These are phyloP conservation scores for Hanseniaspora jakobsenii DNA, from an alignment of 805 yeast species.

Conservation along the genomic window DNA sequence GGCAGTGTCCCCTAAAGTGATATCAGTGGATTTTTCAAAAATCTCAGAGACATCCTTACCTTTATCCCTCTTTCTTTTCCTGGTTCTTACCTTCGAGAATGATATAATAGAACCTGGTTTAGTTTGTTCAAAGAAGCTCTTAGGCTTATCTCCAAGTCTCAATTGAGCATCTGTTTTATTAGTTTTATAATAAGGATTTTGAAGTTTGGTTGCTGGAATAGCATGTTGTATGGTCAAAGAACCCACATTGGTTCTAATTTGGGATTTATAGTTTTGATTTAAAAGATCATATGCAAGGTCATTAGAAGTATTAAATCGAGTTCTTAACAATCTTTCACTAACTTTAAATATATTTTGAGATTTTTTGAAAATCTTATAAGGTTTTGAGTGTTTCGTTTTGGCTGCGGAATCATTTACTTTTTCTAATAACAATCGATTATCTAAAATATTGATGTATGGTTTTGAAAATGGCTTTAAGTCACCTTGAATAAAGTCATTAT, in stretches of 20 bases:
- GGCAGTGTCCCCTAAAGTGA: constrained; percentile 75
- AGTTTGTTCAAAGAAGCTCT: constrained; percentile 45
- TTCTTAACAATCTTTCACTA: constrained; percentile 28
- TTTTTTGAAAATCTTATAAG: constrained; percentile 15
- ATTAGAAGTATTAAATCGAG: constrained; percentile 73
- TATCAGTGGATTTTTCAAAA: constrained; percentile 56
- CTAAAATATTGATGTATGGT: constrained; percentile 64
- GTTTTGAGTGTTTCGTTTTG: constrained; percentile 4
- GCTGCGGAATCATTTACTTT: constrained; percentile 17
- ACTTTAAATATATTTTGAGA: constrained; percentile 27
- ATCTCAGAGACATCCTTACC: constrained; percentile 71
- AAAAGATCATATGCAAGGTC: constrained; percentile 75
- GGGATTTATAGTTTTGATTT: constrained; percentile 77
- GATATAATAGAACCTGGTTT: constrained; percentile 67
- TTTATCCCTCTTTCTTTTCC: constrained; percentile 82
- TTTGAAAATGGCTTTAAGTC: constrained; percentile 27
- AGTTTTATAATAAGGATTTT: constrained; percentile 84
- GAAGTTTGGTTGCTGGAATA: constrained; percentile 72
- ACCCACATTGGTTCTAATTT: constrained; percentile 85
- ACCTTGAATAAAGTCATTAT: constrained; percentile 67
- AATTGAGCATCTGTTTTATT: constrained; percentile 52
- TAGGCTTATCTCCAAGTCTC: constrained; percentile 63
- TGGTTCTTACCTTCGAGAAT: constrained; percentile 58
- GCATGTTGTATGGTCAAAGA: constrained; percentile 86
- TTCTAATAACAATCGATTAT: constrained; percentile 57